Conservation (phyloP, 768 basidiomycete genomes). For the Hygrocybe coccinea region DNA sequence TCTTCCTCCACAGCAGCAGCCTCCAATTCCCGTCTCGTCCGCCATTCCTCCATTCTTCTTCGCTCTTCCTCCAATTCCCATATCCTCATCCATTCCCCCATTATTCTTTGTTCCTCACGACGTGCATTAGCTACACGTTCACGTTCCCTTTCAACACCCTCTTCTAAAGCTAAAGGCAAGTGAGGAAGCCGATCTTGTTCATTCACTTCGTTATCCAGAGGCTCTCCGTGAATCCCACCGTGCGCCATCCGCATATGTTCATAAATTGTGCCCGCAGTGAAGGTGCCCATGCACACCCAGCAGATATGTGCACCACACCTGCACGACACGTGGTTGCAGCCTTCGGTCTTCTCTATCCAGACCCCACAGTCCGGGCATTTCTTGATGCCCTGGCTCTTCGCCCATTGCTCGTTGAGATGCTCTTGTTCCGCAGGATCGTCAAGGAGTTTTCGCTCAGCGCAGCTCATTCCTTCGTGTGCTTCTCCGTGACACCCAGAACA, state of each 20-base stretch:
- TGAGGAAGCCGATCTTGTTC: too few species aligned
- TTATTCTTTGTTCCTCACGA: too few species aligned
- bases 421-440: slow-evolving; percentile 38
- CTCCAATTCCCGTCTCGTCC: too few species aligned
- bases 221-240: slow-evolving; percentile 12
- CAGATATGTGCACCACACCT: slow-evolving; percentile 50
- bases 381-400: slow-evolving; percentile 35
- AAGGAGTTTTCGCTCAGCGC: slow-evolving; percentile 10
- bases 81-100: too few species aligned
- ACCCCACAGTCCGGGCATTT: slow-evolving; percentile 44
- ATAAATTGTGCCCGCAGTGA: slow-evolving; percentile 24
- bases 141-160: too few species aligned
- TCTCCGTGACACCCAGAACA: slow-evolving; percentile 48
- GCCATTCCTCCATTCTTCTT: too few species aligned
- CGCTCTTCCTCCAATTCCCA: too few species aligned
- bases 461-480: slow-evolving; percentile 46
- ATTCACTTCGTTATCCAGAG: too few species aligned
- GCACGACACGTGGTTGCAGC: slow-evolving; percentile 55
- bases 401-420: slow-evolving; percentile 38
- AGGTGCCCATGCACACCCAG: slow-evolving; percentile 49
- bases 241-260: slow-evolving; percentile 35
- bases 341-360: slow-evolving; percentile 46
- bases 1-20: too few species aligned
- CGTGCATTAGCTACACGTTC: too few species aligned
- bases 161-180: too few species aligned